Evolutionary conservation across 352 stramenopile genomes (phyloP).

Genomic region (Globisporangium irregulare): DNA sequence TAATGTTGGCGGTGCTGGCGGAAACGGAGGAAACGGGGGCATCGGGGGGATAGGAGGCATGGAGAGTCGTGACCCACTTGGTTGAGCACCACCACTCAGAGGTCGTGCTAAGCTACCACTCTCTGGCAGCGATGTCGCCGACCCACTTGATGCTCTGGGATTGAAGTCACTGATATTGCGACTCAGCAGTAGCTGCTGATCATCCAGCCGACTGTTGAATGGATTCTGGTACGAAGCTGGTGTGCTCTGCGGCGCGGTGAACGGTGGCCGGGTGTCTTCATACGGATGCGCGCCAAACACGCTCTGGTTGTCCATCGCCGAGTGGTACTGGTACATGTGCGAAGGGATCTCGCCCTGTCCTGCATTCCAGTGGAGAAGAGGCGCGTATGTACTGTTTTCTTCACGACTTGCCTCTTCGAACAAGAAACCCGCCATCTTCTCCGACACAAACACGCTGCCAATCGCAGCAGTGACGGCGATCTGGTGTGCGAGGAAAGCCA

Average conservation of each 20-base stretch:
- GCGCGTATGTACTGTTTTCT: constrained; percentile 20
- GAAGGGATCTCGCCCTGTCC: constrained; percentile 16
- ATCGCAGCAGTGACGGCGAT: constrained; percentile 40
- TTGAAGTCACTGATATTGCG: constrained; percentile 3
- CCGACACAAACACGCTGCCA: constrained; percentile 43
- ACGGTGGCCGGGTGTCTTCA: not conserved
- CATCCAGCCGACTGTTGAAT: not conserved
- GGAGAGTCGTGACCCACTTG: not conserved
- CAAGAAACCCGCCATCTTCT: constrained; percentile 37
- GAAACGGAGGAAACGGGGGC: constrained; percentile 8
- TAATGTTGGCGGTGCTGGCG: not conserved
- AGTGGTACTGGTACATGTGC: constrained; percentile 20
- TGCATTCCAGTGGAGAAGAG: constrained; percentile 22
- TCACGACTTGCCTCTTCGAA: constrained; percentile 28
- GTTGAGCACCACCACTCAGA: not conserved
- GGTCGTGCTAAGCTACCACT: not conserved
- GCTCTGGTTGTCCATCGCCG: constrained; percentile 10
- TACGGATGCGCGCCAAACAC: constrained; percentile 9
- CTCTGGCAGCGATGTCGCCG: not conserved
- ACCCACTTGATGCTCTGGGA: not conserved
- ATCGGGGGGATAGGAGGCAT: constrained; percentile 14
- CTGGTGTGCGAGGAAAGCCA: constrained; percentile 65
- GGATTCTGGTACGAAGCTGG: not conserved
- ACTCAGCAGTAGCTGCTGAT: not conserved
- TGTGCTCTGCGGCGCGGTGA: constrained; percentile 7